Percentiles rank a stretch among this genome's conserved stretches.
phyloP scores from a whole-genome alignment of 2,329 filamentous ascomycete species.

The Exophiala sp. region DNA sequence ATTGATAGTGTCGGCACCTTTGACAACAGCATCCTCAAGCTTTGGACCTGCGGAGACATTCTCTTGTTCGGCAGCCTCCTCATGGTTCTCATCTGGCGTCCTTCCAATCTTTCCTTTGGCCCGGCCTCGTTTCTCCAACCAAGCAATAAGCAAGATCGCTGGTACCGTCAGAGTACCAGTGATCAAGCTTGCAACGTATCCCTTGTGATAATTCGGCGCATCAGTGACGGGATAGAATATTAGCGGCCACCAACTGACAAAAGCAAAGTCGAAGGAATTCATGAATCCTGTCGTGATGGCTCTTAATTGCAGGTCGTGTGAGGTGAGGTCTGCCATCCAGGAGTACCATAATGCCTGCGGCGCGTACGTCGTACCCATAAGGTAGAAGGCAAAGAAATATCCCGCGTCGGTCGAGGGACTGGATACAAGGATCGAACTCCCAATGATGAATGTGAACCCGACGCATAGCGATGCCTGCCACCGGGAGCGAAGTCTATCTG shows the following conservation, averaged over 20 bases:
- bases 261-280: conserved; percentile 35
- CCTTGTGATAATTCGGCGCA: conserved; percentile 32
- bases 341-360: conserved; percentile 48
- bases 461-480: conserved; percentile 45
- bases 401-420: conserved; percentile 34
- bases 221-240: conserved; percentile 36
- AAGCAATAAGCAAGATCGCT: conserved; percentile 38
- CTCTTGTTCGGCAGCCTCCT: too few species aligned
- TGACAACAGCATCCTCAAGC: too few species aligned
- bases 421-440: conserved; percentile 38
- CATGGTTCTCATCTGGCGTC: not conserved
- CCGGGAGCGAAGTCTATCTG: conserved; percentile 42
- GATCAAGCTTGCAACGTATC: conserved; percentile 32
- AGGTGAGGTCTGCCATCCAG: conserved; percentile 43
- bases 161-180: conserved; percentile 32
- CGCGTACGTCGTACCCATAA: conserved; percentile 45
- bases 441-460: conserved; percentile 43
- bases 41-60: too few species aligned
- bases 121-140: conserved; percentile 34
- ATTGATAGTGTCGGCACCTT: too few species aligned
- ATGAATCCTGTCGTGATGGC: conserved; percentile 37
- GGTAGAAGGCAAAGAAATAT: conserved; percentile 45
- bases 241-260: conserved; percentile 34
- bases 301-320: conserved; percentile 35
- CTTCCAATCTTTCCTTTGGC: conserved; percentile 30